A percentile compares a stretch with the other conserved stretches of the same genome.
phyloP scores from a whole-genome alignment of 1,139 yeast species.

The Hansenula sp. region DNA sequence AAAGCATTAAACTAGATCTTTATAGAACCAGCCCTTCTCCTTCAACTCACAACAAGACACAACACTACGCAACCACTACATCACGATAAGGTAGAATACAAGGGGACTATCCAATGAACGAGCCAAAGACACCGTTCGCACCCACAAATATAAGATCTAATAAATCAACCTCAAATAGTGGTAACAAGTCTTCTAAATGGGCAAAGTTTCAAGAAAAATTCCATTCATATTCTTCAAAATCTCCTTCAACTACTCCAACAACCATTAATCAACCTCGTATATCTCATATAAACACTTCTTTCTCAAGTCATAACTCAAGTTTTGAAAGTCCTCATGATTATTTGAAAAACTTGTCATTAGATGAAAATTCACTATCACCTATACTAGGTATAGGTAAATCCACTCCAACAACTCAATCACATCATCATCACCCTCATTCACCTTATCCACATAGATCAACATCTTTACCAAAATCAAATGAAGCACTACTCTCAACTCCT shows the following conservation, averaged over 20 bases:
- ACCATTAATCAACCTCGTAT: neutral
- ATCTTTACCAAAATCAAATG: neutral
- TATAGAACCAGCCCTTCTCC: too few relatives aligned
- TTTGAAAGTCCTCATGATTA: neutral
- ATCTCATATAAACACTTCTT: neutral
- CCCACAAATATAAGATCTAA: neutral
- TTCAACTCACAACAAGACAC: too few relatives aligned
- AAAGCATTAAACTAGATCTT: too few relatives aligned
- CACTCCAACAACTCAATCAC: neutral
- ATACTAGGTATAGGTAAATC: neutral
- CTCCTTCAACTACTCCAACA: too few relatives aligned
- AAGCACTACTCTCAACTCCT: neutral
- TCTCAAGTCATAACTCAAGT: neutral
- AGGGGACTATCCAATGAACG: neutral
- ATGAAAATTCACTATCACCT: neutral
- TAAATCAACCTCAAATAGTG: slow-evolving; percentile 1
- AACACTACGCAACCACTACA: too few relatives aligned
- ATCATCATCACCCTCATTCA: neutral
- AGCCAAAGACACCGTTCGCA: neutral
- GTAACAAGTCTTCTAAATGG: slow-evolving; percentile 16
- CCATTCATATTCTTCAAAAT: slow-evolving; percentile 6
- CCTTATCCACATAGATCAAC: neutral
- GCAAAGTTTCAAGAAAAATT: slow-evolving; percentile 18
- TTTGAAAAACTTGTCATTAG: neutral
- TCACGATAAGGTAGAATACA: too few relatives aligned